Base-by-base conservation (phyloP, 2,329 filamentous ascomycete genomes). In the Akanthomyces uredinophilus region DNA sequence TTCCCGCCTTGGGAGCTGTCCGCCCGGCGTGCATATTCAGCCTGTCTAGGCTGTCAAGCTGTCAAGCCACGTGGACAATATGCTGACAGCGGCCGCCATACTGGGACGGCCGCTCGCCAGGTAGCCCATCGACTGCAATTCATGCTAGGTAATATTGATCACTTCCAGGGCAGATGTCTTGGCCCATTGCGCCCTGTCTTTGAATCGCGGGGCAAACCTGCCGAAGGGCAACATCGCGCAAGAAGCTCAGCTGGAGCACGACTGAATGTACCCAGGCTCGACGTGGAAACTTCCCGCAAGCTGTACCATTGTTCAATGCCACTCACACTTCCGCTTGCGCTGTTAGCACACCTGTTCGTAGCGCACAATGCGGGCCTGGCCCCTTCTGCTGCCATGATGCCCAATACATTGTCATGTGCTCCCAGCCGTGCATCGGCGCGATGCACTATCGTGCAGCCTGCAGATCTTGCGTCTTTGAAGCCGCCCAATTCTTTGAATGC, bases 331-430 rank as follows among this genome's bases (percentile, higher is more conserved):
- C 41, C 27, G 18, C 29, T 27, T 47, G 7, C 41, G n/a, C 10
- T 52, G 32, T 27, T n/a, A n/a, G 41, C 35, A 47, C 51, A 37
- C 55, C 55, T 50, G 54, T 50, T 50, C 22, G 55, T 44, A 59
- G 55, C 20, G 27, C 27, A 29, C n/a, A 55, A 37, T 39, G 29
- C 37, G 29, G 39, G 27, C 22, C n/a, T 10, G 27, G 41, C 29
- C 37, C 16, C n/a, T n/a, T 29, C 35, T 20, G 18, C 20, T 50
- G 39, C 39, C 10, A 1, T 55, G 55, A 14, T 59, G 55, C 55
- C 55, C 55, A 59, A 59, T 50, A 27, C 44, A 20, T 37, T 16
- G 46, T 59, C 55, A 59, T 59, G 55, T 59, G 55, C 22, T n/a
- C 22, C 32, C 24, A 32, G 16, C 41, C 43, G 32, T 35, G 55